A percentile compares a stretch with the other conserved stretches of the same genome.
phyloP scores from a whole-genome alignment of 805 yeast genomes.

The Starmera amethionina region DNA sequence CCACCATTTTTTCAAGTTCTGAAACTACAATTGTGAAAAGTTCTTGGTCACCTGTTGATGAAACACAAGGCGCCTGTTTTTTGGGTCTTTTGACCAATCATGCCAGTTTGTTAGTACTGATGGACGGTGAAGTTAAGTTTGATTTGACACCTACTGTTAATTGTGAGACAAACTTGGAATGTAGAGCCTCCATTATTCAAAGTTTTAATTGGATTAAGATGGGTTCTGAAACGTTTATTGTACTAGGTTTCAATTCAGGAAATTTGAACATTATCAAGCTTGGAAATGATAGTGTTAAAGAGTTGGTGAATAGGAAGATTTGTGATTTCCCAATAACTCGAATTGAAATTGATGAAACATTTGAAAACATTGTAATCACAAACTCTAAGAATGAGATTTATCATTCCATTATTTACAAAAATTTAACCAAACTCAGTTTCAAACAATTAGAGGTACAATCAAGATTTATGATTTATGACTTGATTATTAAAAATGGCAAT shows the following conservation, averaged over 20 bases:
- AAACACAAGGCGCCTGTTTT: slow-evolving; percentile 4
- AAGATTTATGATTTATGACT: slow-evolving; percentile 13
- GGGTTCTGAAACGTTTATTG: slow-evolving; percentile 2
- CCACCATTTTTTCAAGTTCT: slow-evolving; percentile 7
- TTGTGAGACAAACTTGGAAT: slow-evolving; percentile 6
- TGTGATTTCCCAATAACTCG: slow-evolving; percentile 4
- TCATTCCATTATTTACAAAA: not conserved
- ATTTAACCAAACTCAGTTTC: slow-evolving; percentile 1
- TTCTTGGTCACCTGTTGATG: slow-evolving; percentile 15
- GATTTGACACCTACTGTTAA: slow-evolving; percentile 5
- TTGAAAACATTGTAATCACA: slow-evolving; percentile 3
- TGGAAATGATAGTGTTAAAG: not conserved
- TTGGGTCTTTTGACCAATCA: slow-evolving; percentile 14
- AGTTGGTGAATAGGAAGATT: not conserved
- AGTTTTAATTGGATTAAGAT: slow-evolving; percentile 12
- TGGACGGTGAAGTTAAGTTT: slow-evolving; percentile 5
- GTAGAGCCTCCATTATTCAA: slow-evolving; percentile 8
- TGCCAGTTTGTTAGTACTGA: slow-evolving; percentile 7
- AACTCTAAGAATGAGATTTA: slow-evolving; percentile 11
- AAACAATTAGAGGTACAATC: not conserved
- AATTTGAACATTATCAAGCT: slow-evolving; percentile 1
- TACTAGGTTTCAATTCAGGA: slow-evolving; percentile 15
- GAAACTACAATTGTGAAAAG: slow-evolving; percentile 7
- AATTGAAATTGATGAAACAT: slow-evolving; percentile 2
- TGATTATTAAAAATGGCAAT: not conserved